phyloP scores from a whole-genome alignment of 805 yeast genomes.

The Wickerhamomyces silvicola region DNA sequence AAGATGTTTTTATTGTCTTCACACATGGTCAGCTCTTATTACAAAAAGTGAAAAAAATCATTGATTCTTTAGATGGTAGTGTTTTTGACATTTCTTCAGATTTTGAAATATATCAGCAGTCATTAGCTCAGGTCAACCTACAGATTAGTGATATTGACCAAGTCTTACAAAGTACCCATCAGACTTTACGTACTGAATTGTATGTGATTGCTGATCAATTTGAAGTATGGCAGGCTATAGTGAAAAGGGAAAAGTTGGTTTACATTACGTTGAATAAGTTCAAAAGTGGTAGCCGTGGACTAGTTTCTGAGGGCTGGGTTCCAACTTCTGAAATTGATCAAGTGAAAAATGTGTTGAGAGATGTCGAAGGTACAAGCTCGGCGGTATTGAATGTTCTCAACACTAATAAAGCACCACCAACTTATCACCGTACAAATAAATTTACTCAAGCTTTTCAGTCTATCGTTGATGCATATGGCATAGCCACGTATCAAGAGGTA shows the following conservation, averaged over 20 bases:
- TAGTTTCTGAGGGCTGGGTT: constrained; percentile 96
- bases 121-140: constrained; percentile 14
- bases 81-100: constrained; percentile 50
- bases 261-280: constrained; percentile 76
- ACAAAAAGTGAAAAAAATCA: constrained; percentile 69
- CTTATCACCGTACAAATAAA: constrained; percentile 90
- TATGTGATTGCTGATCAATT: constrained; percentile 70
- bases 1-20: constrained; percentile 81
- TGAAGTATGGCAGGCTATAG: constrained; percentile 62
- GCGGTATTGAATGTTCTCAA: constrained; percentile 49
- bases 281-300: constrained; percentile 76
- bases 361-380: constrained; percentile 30
- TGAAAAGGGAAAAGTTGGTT: constrained; percentile 77
- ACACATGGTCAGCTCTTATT: constrained; percentile 82
- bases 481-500: constrained; percentile 88
- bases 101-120: constrained; percentile 28
- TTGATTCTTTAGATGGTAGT: constrained; percentile 86
- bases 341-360: constrained; percentile 63
- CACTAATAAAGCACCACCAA: constrained; percentile 88
- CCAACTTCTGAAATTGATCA: constrained; percentile 69
- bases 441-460: constrained; percentile 90
- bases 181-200: constrained; percentile 70
- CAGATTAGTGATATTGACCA: constrained; percentile 42
- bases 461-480: constrained; percentile 93
- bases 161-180: constrained; percentile 57